Evolutionary conservation across 1,284 basidiomycete genomes (phyloP).

Genomic region (Leccinum fallax): DNA sequence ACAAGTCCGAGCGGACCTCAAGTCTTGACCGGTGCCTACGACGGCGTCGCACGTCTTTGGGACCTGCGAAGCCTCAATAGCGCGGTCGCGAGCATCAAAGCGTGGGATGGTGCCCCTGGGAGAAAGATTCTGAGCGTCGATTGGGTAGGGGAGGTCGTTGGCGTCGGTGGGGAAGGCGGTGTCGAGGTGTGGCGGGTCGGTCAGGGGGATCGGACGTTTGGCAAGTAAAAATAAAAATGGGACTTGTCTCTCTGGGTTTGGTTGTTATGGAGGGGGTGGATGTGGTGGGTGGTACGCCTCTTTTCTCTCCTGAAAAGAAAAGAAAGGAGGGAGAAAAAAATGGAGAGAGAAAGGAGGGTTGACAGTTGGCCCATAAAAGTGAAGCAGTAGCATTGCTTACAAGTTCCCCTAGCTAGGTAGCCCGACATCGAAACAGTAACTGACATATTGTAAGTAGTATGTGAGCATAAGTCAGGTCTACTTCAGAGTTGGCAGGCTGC

Average conservation of each 20-base stretch:
- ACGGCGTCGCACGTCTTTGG: slow-evolving; percentile 86
- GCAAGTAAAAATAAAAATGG: not conserved
- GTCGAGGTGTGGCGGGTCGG: slow-evolving; percentile 77
- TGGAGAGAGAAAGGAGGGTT: not conserved
- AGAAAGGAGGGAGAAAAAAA: too few species aligned
- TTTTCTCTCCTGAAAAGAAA: not conserved
- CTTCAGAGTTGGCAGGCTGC: not conserved
- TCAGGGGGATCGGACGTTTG: slow-evolving; percentile 13
- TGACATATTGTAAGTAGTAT: not conserved
- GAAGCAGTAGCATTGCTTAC: not conserved
- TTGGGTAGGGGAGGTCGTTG: slow-evolving; percentile 74
- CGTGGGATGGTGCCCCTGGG: slow-evolving; percentile 46
- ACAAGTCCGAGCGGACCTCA: slow-evolving; percentile 38
- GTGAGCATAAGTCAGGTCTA: too few species aligned
- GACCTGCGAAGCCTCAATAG: slow-evolving; percentile 74
- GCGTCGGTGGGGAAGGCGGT: slow-evolving; percentile 83
- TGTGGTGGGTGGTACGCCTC: not conserved
- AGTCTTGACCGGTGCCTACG: slow-evolving; percentile 81
- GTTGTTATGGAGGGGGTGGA: not conserved
- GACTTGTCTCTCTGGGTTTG: not conserved
- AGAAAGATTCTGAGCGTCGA: slow-evolving; percentile 75
- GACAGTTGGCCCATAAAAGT: not conserved
- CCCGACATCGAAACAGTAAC: not conserved
- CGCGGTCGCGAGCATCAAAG: slow-evolving; percentile 68
- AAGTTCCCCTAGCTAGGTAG: not conserved